Base-by-base conservation (phyloP, 225 moss, liverwort and hornwort species). In the Anthoceros angustus region DNA sequence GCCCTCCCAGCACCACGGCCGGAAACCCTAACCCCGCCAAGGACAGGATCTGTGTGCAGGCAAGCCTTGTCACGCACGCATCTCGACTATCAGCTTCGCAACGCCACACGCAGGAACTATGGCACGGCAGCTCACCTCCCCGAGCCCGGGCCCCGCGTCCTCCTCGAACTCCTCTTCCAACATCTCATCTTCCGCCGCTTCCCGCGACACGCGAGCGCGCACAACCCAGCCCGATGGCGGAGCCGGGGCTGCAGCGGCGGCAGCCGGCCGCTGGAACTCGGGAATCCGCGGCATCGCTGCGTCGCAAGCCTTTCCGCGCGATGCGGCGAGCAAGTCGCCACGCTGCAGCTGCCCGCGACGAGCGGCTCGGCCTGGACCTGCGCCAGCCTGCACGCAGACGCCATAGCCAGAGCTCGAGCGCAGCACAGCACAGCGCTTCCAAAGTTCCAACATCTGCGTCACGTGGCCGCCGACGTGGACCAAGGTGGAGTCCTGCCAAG, bases 91-190 rank as follows among this genome's bases (percentile, higher is more conserved):
- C 23, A 18, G 55, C 55, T 18, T 7, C 8, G n/a, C 32, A 55
- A 55, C 23, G 16, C 8, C 8, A 55, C 7, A 15, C 7, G 23
- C 7, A 18, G 55, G n/a, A 20, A 55, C 16, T 23, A 15, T 9
- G 18, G 46, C 46, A 48, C 46, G 46, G 55, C 55, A 20, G 55
- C 55, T 55, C 55, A 55, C 55, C 55, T 55, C 55, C 18, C 55
- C 23, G 23, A 55, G 6, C 6, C 55, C 55, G 8, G 5, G n/a
- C 23, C 55, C 55, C 55, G 23, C 23, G 55, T 15, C 55, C 23
- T 55, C 55, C 55, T 55, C 46, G 46, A 48, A 1, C 46, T 48
- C 46, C 46, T 48, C 55, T 6, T 55, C 55, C 8, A 55, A 3
- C 55, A 55, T 18, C 55, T 55, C 55, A 18, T 55, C 55, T 18